Evolutionary conservation across 768 basidiomycete genomes (phyloP).

Genomic region (Tylopilus sp.): DNA sequence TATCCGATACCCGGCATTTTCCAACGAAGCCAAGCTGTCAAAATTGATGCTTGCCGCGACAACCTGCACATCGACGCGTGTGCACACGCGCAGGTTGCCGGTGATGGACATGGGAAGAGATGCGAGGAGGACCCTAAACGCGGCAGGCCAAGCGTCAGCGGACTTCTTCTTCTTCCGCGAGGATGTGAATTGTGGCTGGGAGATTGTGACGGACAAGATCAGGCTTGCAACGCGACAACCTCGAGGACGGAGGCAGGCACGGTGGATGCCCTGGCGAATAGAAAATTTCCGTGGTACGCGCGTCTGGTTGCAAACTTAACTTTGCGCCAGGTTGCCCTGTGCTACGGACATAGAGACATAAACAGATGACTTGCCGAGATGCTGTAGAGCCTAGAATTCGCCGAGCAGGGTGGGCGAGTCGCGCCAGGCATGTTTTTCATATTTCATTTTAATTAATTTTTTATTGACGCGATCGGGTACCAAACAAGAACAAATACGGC

Average conservation of each 20-base stretch:
- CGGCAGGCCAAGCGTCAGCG: conserved; percentile 7
- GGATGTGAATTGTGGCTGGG: conserved; percentile 9
- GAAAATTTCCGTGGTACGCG: conserved; percentile 29
- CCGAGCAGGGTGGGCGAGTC: conserved; percentile 3
- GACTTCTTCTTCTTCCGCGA: conserved; percentile 14
- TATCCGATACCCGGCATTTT: conserved; percentile 12
- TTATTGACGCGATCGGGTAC: conserved; percentile 9
- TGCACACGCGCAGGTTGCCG: not conserved
- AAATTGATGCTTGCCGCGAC: not conserved
- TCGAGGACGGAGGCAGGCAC: conserved; percentile 34
- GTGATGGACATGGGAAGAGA: conserved; percentile 6
- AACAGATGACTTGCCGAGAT: conserved; percentile 13
- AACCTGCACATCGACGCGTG: not conserved
- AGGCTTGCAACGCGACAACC: conserved; percentile 30
- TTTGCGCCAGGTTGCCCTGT: conserved; percentile 23
- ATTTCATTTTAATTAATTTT: conserved; percentile 12
- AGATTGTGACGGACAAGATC: conserved; percentile 18
- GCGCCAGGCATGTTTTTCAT: not conserved
- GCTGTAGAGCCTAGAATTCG: conserved; percentile 5
- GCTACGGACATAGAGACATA: conserved; percentile 6
- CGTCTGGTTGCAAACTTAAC: conserved; percentile 30
- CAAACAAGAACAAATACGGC: conserved; percentile 22
- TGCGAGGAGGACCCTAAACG: conserved; percentile 10
- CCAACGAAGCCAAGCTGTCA: conserved; percentile 10
- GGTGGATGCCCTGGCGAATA: conserved; percentile 18